Evolutionary conservation across 2,329 filamentous ascomycete species (phyloP), one percentile per base, ranked within the genome.

Genomic region (Fusarium haematococcum): DNA sequence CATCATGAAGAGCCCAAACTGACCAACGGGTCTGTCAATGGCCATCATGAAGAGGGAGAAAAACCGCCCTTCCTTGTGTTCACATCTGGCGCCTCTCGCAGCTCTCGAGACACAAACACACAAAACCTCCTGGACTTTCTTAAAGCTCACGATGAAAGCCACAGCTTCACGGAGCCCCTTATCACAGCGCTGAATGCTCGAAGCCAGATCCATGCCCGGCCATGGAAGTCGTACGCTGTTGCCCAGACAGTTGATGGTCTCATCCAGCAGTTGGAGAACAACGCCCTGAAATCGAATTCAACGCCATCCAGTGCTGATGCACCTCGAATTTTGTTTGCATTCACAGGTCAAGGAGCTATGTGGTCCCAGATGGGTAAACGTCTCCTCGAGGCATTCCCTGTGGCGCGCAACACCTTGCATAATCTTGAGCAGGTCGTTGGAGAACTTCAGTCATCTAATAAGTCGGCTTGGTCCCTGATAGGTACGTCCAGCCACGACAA

Each of bases 361-460:
- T 76, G 74, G 74, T 73, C 74, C 0, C 74, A 75, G 48, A 76
- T 76, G 74, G 74, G 74, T 2, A 77, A 72, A 50, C 70, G 73
- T 18, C 75, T 77, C 5, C 54, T 77, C 1, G 66, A 77, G 52
- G 66, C 68, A 33, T 77, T 74, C 57, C 75, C 75, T 20, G 68
- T 77, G 25, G 75, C 75, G 14, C 75, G 68, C 13, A 68, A 75
- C 3, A 76, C 70, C n/a, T 66, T 77, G 6, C 20, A 70, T 8
- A 57, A 50, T 18, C 64, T 77, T 10, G 75, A 76, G 4, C 56
- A 72, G n/a, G 59, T 70, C 20, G 10, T 77, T 5, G 10, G 56
- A 37, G 71, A 63, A 10, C 68, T 76, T 45, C 74, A 74, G 18
- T 59, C 68, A 3, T 58, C 65, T 0, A 61, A 61, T 1, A 67